Base-by-base conservation (phyloP, 176 grass and related monocot genomes). In the Puya raimondii region DNA sequence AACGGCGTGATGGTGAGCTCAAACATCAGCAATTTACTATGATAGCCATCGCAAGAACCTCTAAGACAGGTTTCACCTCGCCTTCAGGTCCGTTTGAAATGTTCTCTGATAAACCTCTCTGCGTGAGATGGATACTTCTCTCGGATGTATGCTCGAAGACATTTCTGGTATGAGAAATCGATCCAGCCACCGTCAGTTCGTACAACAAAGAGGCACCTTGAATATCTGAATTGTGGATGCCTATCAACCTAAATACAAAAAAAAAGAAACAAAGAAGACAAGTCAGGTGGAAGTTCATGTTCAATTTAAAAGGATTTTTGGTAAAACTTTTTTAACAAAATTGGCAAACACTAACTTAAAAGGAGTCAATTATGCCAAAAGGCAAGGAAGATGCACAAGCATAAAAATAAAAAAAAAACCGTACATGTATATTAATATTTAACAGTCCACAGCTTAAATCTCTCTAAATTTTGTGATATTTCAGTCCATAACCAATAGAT, bases 161-260 rank as follows among this genome's bases (percentile, higher is more conserved):
- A 91, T 78, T 96, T 91, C 75, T 68, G 91, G 71, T 88, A 96
- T 12, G 88, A 96, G 26, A 96, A 96, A 84, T 96, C 88, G 15
- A 80, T 85, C 73, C 23, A 82, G 47, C 64, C 78, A 50, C 92
- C 85, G 17, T 86, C 82, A 49, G 83, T 96, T 76, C 88, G 71
- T 54, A 88, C 72, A 49, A 91, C 70, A 85, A 88, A 91, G 54
- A 96, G 92, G 66, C 88, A 96, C 49, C 83, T 86, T 48, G 85
- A 82, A 3, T 87, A 85, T 73, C 22, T 82, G 64, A 82, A 91
- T 21, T 74, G 25, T 23, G 88, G 83, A 51, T 96, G 88, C 12
- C 53, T 85, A 70, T 77, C 73, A 48, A 96, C 82, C 91, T 96
- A 78, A 49, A 82, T 64, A 76, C n/a, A 49, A n/a, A 68, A 12